Evolutionary conservation across 2,329 filamentous ascomycete genomes (phyloP), one percentile per base, ranked within the genome.

Genomic region (Pyrenophora teres): DNA sequence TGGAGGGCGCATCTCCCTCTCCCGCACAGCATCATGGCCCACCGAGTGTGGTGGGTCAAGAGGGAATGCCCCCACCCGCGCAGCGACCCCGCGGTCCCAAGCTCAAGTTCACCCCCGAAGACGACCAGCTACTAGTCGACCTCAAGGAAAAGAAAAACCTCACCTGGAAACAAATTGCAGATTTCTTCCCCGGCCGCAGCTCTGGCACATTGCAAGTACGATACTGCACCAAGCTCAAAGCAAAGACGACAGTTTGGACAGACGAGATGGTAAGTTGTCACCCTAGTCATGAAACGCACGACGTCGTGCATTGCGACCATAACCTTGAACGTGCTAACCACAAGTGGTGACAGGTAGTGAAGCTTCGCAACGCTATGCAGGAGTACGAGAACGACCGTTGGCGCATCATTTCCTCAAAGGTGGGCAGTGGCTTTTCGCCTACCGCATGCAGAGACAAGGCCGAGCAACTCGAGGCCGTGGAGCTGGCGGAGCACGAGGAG

Each of bases 121-220:
- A 97, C 70, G 92, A 97, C 73, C 87, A 89, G 62, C 78, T 96
- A 40, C 80, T 97, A 46, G 87, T 96, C 50, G 90, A 96, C 69
- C 79, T 97, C 56, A 97, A 97, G 74, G 92, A 97, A 76, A 92
- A 94, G 68, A 95, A 94, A 74, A 92, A 90, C 69, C 80, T 97
- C 70, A 96, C 92, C 4, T 97, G 92, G 92, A 96, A 96, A 76
- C 92, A 97, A 79, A 97, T 97, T 68, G 90, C 92, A 50, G 92
- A 96, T 69, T 96, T 96, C 76, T 97, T 97, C 64, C 92, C 92
- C 0, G 92, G 92, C 1, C 82, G 92, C 51, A 94, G 90, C 52
- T 95, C 90, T 39, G 92, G 92, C 15, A 96, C 92, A 25, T 77
- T 97, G 55, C 92, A 97, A 74, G 92, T 97, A 47, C 87, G 92